Percentiles rank a stretch among this genome's conserved stretches.
Evolutionary conservation across 1,284 basidiomycete genomes (phyloP).

Genomic region (Austroboletus olivaceoglutinosus): DNA sequence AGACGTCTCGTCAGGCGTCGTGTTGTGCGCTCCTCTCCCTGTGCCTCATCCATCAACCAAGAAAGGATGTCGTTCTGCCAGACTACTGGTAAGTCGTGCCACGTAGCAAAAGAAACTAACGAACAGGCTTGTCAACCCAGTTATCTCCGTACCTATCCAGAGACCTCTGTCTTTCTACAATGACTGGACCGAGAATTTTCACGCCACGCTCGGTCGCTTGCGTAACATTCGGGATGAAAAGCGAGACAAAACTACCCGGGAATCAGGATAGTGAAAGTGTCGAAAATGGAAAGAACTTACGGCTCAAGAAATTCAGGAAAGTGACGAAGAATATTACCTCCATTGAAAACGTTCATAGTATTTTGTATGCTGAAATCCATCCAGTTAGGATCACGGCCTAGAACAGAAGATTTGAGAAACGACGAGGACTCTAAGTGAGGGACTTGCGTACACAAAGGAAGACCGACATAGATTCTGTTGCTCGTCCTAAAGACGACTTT

Average conservation of each 20-base stretch:
- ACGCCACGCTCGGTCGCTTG: neutral
- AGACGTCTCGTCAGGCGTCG: conserved; percentile 34
- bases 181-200: neutral
- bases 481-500: conserved; percentile 33
- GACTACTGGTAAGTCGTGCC: neutral
- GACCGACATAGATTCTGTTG: conserved; percentile 40
- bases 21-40: conserved; percentile 30
- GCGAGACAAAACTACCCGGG: neutral
- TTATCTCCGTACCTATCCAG: neutral
- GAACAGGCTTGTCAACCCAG: neutral
- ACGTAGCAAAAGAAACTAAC: conserved; percentile 2
- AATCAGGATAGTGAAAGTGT: neutral
- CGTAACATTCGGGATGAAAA: neutral
- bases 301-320: conserved; percentile 40
- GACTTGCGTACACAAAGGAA: conserved; percentile 35
- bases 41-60: conserved; percentile 44
- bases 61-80: conserved; percentile 41
- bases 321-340: conserved; percentile 27
- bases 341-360: conserved; percentile 33
- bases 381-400: conserved; percentile 41
- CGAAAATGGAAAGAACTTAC: neutral
- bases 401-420: neutral
- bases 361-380: conserved; percentile 34
- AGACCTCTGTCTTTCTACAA: neutral
- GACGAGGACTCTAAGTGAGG: neutral